phyloP scores from a whole-genome alignment of 192 early-diverging fungal genomes.

The Rhizophagus sp. region DNA sequence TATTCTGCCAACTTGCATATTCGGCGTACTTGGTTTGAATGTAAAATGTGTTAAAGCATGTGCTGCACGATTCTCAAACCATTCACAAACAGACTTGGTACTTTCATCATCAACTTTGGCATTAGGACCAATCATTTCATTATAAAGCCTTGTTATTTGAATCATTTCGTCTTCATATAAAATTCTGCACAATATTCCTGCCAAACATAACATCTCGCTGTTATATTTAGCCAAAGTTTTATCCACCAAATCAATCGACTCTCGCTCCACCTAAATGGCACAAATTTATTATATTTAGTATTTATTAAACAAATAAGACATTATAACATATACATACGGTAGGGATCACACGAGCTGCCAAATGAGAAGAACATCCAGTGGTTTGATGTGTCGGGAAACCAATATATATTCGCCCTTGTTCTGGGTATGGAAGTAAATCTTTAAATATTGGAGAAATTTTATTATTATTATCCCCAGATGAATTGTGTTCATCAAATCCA shows the following conservation, averaged over 20 bases:
- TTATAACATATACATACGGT: conserved; percentile 50
- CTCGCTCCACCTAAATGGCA: conserved; percentile 64
- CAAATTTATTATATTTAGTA: neutral
- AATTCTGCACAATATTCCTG: conserved; percentile 71
- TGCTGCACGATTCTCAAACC: conserved; percentile 55
- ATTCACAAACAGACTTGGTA: neutral
- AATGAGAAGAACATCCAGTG: conserved; percentile 77
- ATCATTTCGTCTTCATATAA: conserved; percentile 79
- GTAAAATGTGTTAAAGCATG: conserved; percentile 72
- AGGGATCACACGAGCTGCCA: conserved; percentile 84
- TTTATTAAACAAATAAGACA: neutral
- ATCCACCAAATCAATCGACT: conserved; percentile 89
- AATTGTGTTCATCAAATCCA: conserved; percentile 68
- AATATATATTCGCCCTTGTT: conserved; percentile 87
- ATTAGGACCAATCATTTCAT: conserved; percentile 9
- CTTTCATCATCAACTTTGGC: neutral
- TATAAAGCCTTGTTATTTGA: conserved; percentile 57
- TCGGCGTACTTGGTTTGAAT: conserved; percentile 72
- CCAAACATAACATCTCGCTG: conserved; percentile 73
- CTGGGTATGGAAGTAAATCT: conserved; percentile 68
- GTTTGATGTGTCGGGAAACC: conserved; percentile 93
- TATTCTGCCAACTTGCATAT: conserved; percentile 59
- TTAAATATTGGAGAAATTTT: conserved; percentile 61
- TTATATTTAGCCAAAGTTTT: conserved; percentile 81
- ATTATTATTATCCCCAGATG: conserved; percentile 27